Evolutionary conservation across 148 eudicot genomes (phyloP), one percentile per base, ranked within the genome.

Genomic region (Nepenthes mirabilis): DNA sequence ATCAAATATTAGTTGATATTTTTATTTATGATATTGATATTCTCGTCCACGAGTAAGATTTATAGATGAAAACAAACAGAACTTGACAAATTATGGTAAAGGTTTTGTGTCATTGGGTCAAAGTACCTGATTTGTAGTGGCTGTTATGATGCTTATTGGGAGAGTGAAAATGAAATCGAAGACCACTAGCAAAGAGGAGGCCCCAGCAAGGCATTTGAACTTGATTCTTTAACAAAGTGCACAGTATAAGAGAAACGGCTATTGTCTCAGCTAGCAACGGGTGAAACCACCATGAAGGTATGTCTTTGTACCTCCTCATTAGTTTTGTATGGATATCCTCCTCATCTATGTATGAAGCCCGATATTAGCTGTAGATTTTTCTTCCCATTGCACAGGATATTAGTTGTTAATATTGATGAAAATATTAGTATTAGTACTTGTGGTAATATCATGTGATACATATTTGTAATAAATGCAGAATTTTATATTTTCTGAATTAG

Each of bases 131-230:
- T 91, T 91, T 58, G 97, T 91, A 62, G 97, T 91, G 59, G 97
- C 97, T 62, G 96, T 85, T 61, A 91, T 91, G 73, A 91, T 85
- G 80, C 97, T 91, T 75, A 91, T 83, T 43, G 97, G 97, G 58
- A 91, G 97, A 61, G 97, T 91, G 83, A 91, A 88, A 3, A 70
- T 23, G 47, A 91, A 91, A 43, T 95, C 97, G 32, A 91, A 73
- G 61, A 51, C n/a, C 74, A 56, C 90, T 77, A 55, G 97, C 95
- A 68, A 91, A 88, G 66, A 91, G 69, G 60, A 91, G 97, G 12
- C 83, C 97, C 97, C 97, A 91, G 96, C 97, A 91, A 62, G 97
- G 97, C 74, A 91, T 76, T 63, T 91, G 97, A 77, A 91, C 77
- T 74, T 91, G 75, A 34, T 82, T 68, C 36, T 81, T 88, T 77